Conservation (phyloP, 2,329 filamentous ascomycete genomes). For the Alternaria sp. region DNA sequence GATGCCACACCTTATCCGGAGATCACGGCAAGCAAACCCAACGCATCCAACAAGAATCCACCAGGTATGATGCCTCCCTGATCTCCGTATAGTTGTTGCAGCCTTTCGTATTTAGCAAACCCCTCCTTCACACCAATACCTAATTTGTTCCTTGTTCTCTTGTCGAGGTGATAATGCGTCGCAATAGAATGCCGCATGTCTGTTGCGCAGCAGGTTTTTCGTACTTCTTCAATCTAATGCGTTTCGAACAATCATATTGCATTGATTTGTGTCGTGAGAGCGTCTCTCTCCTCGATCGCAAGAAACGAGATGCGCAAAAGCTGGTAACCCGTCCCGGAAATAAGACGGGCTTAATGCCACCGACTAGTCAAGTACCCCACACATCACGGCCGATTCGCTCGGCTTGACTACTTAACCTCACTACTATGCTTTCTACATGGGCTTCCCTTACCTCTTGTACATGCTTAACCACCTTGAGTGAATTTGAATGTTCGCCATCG, state of each 20-base stretch:
- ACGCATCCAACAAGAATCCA: neutral
- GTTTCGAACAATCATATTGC: no score
- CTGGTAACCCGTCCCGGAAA: constrained; percentile 7
- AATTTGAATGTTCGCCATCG: neutral
- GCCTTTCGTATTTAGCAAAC: neutral
- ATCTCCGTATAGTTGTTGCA: neutral
- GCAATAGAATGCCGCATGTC: no score
- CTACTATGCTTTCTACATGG: neutral
- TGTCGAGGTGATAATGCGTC: neutral
- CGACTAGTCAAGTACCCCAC: neutral
- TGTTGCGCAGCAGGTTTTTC: neutral
- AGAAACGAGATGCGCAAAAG: no score
- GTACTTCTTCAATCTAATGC: neutral
- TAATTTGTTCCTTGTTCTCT: neutral
- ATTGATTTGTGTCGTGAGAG: neutral
- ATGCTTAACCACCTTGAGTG: neutral
- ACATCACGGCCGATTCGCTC: neutral
- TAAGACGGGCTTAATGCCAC: constrained; percentile 13
- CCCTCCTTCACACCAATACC: neutral
- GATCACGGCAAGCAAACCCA: neutral
- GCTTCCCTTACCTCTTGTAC: neutral
- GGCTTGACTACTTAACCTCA: neutral
- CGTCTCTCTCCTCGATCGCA: neutral
- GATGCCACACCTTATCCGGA: constrained; percentile 26
- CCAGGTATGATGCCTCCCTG: constrained; percentile 4